Base-by-base conservation (phyloP, 768 basidiomycete species). In the Vararia minispora region DNA sequence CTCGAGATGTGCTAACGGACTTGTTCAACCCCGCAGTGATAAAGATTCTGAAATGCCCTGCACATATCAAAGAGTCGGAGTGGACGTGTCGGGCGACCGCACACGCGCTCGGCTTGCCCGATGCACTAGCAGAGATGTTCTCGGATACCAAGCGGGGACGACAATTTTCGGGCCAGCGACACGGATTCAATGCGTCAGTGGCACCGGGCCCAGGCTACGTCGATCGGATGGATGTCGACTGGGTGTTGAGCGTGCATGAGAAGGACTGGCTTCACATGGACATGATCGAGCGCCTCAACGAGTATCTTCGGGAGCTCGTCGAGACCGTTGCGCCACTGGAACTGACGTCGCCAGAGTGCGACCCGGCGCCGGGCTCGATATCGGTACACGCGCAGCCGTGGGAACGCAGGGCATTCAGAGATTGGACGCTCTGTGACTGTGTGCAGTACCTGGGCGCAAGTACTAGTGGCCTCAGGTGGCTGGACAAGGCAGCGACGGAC, bases 191-290 rank as follows among this genome's bases (percentile, higher is more conserved):
- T n/a, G n/a, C n/a, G n/a, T n/a, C n/a, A n/a, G n/a, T n/a, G n/a
- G n/a, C n/a, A n/a, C n/a, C n/a, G n/a, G n/a, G n/a, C n/a, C n/a
- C n/a, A n/a, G n/a, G n/a, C n/a, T n/a, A 44, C 22, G 52, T 51
- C 28, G 60, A 61, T 35, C 41, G 40, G 41, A 82, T 79, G 74
- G 70, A 79, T 37, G 58, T 83, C 23, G 82, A 84, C 49, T 75
- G 77, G 46, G 36, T 40, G 40, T 33, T 33, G 3, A 25, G 48
- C 54, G 27, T 58, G 64, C 34, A 82, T 49, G 66, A 78, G 4
- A 62, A 79, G 42, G 79, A 80, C 56, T 58, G 66, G 43, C 66
- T 86, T 33, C 84, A 86, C 53, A 54, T 72, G 16, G 74, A 80
- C 46, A 68, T 84, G 33, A 66, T 81, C 35, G 74, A 78, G 28